These are phyloP conservation scores for Eutrema japonicum DNA, from an alignment of 345 rosid species.

Conservation along the genomic window DNA sequence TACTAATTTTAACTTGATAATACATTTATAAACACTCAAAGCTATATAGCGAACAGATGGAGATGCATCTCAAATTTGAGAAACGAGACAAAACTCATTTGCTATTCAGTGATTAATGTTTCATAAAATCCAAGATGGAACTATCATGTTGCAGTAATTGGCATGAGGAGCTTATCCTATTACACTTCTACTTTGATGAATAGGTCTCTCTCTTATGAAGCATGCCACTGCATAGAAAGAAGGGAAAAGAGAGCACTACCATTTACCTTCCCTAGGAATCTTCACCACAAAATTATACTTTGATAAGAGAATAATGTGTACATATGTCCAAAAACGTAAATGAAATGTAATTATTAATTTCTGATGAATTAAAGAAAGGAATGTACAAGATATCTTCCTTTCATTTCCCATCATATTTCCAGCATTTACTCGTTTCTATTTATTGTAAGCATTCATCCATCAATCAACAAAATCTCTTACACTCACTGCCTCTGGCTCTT, in stretches of 20 bases:
- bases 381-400: constrained; percentile 14
- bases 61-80: neutral
- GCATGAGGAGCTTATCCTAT: constrained; percentile 19
- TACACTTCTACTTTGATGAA: constrained; percentile 24
- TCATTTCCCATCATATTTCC: constrained; percentile 33
- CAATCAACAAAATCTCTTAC: constrained; percentile 10
- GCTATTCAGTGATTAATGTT: constrained; percentile 2
- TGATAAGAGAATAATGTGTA: constrained; percentile 18
- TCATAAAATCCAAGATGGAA: constrained; percentile 10
- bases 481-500: constrained; percentile 28
- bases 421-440: constrained; percentile 23
- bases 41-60: constrained; percentile 15
- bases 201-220: constrained; percentile 32
- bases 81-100: constrained; percentile 19
- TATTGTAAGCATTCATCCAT: constrained; percentile 5
- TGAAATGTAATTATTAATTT: neutral
- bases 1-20: constrained; percentile 8
- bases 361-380: neutral
- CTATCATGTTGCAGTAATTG: constrained; percentile 12
- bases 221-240: constrained; percentile 41
- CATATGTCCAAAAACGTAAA: neutral
- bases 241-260: constrained; percentile 36
- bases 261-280: constrained; percentile 37
- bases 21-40: constrained; percentile 5
- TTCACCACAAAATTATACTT: constrained; percentile 25